Evolutionary conservation across 2,329 filamentous ascomycete genomes (phyloP), one percentile per base, ranked within the genome.

Genomic region (Chalaropsis ovoidea): DNA sequence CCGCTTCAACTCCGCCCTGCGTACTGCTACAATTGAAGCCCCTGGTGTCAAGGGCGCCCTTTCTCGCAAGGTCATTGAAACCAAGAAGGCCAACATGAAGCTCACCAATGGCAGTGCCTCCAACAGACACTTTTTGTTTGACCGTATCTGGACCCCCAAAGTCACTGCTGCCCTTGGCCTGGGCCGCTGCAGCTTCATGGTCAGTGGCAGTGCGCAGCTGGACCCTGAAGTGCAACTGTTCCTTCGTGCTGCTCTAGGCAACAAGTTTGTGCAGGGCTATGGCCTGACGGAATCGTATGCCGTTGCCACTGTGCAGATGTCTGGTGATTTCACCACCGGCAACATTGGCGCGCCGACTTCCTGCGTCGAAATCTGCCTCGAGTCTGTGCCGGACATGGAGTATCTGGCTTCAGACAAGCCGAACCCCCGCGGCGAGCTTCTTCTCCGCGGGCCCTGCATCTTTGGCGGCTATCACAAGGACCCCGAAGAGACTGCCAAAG

Each of bases 271-370:
- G 41, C 93, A 97, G 76, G 94, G 93, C 39, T 99, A 93, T 74
- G 94, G 94, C 61, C 80, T 99, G 74, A 99, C 94, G 0, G 94
- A 99, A 77, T 89, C 91, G 0, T 96, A 95, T 72, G 91, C 92
- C 54, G 82, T 87, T 39, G 85, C 83, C 24, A 81, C 87, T 13
- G 82, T 84, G 43, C 94, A 97, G 77, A 72, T 83, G 11, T 74
- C 78, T 1, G 81, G 81, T 60, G 94, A 99, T 74, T 85, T 89
- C 73, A 82, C 81, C 8, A 78, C 86, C 3, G 91, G 90, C 68
- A 95, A 91, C 76, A 93, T 93, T 70, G 94, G 94, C 63, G 85
- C 82, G 4, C 81, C 91, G 0, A 81, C 83, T 68, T 80, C 85
- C 7, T 81, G 80, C 67, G 76, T 82, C 8, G 94, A 99, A 77